Conservation (phyloP, 2,329 filamentous ascomycete genomes). For the Phialophora verrucosa region DNA sequence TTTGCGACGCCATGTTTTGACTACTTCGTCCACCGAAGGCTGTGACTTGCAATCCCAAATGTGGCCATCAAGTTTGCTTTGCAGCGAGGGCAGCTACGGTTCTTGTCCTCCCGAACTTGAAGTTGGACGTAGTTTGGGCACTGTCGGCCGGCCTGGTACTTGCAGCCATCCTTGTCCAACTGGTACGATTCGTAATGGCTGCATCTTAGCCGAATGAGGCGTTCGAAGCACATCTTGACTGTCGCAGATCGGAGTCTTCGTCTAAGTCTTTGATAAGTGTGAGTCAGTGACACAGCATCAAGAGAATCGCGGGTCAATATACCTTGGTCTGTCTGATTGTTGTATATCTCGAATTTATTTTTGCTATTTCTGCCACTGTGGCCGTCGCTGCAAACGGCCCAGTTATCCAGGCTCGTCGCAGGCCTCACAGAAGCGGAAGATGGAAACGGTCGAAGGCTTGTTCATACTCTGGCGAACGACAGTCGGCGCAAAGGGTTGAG, state of each 20-base stretch:
- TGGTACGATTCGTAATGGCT: slow-evolving; percentile 39
- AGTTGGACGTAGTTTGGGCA: slow-evolving; percentile 38
- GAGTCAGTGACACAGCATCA: background rate
- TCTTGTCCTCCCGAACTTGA: slow-evolving; percentile 38
- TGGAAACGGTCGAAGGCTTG: slow-evolving; percentile 39
- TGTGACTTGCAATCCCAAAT: slow-evolving; percentile 39
- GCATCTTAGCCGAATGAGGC: slow-evolving; percentile 37
- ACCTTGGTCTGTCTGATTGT: slow-evolving; percentile 11
- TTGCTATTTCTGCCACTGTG: slow-evolving; percentile 18
- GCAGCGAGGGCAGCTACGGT: slow-evolving; percentile 38
- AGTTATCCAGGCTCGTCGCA: slow-evolving; percentile 42
- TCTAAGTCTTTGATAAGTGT: background rate
- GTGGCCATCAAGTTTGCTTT: slow-evolving; percentile 36
- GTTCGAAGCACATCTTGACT: slow-evolving; percentile 40
- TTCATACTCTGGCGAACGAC: slow-evolving; percentile 40
- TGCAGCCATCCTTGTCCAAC: slow-evolving; percentile 38
- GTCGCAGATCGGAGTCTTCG: background rate
- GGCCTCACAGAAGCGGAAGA: slow-evolving; percentile 41
- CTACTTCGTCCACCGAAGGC: slow-evolving; percentile 29
- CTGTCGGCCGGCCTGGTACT: slow-evolving; percentile 31
- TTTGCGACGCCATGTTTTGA: background rate
- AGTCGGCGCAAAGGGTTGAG: slow-evolving; percentile 8
- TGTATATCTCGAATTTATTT: slow-evolving; percentile 16
- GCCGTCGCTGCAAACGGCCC: slow-evolving; percentile 29
- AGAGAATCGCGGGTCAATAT: slow-evolving; percentile 4